Base-by-base conservation (phyloP, 108 stramenopile genomes). In the Schizochytrium sp. region DNA sequence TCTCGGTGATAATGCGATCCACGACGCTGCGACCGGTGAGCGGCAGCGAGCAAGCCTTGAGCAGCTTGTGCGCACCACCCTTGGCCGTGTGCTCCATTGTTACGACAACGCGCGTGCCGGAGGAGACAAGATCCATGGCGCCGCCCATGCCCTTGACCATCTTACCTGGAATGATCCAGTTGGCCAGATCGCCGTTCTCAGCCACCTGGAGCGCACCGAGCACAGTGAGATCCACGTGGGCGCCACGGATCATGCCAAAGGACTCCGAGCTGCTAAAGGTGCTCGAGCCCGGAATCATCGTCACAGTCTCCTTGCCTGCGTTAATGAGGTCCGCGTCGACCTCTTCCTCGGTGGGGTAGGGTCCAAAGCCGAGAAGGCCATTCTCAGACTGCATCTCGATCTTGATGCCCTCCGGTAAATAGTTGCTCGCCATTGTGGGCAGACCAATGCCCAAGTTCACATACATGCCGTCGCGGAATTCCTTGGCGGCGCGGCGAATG, bases 151-250 rank as follows among this genome's bases (percentile, higher is more conserved):
- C 96, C 90, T 98, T 97, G 58, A 97, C 88, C 58, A 97, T 90
- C 92, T 96, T 96, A n/a, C 97, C 97, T 4, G 97, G 97, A 25
- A 98, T 96, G 90, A 98, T 96, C 95, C 96, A 98, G 72, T 94
- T 96, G 25, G 97, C 96, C 58, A 98, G 92, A 87, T 98, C 97
- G 43, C 97, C 97, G 60, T 92, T 92, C n/a, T 91, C 91, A 57
- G 95, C 93, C 60, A 95, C 95, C 88, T 98, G 95, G 89, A 98
- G 88, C n/a, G 95, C 96, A 12, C 97, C 97, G 18, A 98, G 93
- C 87, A 98, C 96, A 8, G 97, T 98, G 83, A 98, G 92, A 87
- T 98, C 96, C 60, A 97, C 95, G 90, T 97, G 96, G 25, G 94
- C 92, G 48, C 97, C 97, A 21, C 97, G 95, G 90, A 98, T 98